Conservation (phyloP, 1,139 yeast species). For the Yamadazyma diospyri region DNA sequence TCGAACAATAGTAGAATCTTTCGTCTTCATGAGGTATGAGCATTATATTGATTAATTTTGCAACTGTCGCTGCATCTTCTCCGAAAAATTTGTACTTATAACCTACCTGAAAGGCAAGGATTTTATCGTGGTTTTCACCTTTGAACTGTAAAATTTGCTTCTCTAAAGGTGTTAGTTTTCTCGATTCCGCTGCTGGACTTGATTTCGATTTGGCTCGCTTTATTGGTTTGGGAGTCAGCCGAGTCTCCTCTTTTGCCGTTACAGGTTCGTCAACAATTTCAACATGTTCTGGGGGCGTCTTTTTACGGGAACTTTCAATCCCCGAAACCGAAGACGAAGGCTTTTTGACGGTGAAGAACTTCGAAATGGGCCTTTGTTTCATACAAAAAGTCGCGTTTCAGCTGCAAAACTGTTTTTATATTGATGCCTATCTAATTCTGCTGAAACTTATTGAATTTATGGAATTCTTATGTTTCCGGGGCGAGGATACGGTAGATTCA, state of each 20-base stretch:
- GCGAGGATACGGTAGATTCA: conserved; percentile 9
- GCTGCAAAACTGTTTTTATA: too few relatives aligned
- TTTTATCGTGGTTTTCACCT: conserved; percentile 53
- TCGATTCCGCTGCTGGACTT: too few relatives aligned
- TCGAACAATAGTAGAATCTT: conserved; percentile 77
- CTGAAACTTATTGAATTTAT: conserved; percentile 28
- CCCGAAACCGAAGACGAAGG: conserved; percentile 2
- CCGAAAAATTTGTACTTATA: conserved; percentile 88
- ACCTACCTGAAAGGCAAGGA: conserved; percentile 83
- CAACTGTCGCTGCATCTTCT: conserved; percentile 70
- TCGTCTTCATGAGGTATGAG: conserved; percentile 48
- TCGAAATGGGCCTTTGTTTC: conserved; percentile 8
- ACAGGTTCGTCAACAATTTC: too few relatives aligned
- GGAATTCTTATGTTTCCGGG: conserved; percentile 14
- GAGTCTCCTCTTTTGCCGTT: too few relatives aligned
- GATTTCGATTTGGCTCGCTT: neutral
- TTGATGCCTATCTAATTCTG: conserved; percentile 22
- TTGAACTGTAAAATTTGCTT: conserved; percentile 71
- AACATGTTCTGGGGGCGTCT: too few relatives aligned
- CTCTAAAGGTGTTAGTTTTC: conserved; percentile 67
- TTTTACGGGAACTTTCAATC: neutral
- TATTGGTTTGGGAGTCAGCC: neutral
- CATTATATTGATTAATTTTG: conserved; percentile 66
- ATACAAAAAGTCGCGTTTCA: conserved; percentile 1
- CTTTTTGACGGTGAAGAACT: conserved; percentile 6